These are phyloP conservation scores for Lipomyces orientalis DNA, from an alignment of 805 yeast species.

Conservation along the genomic window DNA sequence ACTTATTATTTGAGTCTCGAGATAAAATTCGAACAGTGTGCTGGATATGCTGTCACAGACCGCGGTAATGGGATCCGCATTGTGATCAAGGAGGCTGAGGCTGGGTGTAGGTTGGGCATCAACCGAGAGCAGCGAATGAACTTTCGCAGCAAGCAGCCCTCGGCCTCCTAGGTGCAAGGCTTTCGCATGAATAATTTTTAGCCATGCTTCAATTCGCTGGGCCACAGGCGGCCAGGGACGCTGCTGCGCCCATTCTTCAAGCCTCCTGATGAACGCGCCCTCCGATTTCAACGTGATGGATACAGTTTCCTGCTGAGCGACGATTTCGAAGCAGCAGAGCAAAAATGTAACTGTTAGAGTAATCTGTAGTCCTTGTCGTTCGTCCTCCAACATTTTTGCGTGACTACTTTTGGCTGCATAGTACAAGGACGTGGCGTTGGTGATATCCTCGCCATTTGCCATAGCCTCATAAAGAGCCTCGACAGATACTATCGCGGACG, in stretches of 20 bases:
- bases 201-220: background rate
- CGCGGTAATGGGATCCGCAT: background rate
- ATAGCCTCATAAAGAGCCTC: background rate
- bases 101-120: background rate
- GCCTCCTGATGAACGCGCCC: background rate
- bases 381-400: background rate
- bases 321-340: background rate
- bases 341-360: background rate
- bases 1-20: background rate
- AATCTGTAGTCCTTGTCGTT: background rate
- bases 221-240: background rate
- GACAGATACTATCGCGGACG: background rate
- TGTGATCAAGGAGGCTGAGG: background rate
- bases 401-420: background rate
- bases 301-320: background rate
- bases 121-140: background rate
- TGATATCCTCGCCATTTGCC: background rate
- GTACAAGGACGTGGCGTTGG: background rate
- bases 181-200: background rate
- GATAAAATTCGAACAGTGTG: background rate
- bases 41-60: background rate
- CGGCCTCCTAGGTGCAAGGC: background rate
- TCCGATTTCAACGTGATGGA: background rate
- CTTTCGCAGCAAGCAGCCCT: background rate
- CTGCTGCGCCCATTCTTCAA: background rate